phyloP scores from a whole-genome alignment of 768 basidiomycete genomes.

The Phaeotremella skinneri region DNA sequence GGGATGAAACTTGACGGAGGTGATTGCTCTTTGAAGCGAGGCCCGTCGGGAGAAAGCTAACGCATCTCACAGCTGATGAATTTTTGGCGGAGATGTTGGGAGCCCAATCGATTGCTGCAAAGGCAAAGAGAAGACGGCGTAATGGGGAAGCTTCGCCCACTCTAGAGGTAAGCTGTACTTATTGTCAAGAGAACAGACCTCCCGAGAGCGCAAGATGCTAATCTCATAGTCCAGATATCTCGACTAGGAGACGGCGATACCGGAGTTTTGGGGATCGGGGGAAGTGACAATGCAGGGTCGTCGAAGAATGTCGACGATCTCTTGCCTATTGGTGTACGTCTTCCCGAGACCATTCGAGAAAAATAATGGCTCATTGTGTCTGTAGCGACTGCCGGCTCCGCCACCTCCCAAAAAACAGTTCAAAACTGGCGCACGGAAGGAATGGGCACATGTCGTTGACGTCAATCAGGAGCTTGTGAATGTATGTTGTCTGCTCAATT shows the following conservation, averaged over 20 bases:
- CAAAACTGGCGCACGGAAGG: slow-evolving; percentile 63
- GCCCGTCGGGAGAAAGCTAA: slow-evolving; percentile 8
- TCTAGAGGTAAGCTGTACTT: slow-evolving; percentile 19
- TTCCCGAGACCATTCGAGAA: slow-evolving; percentile 53
- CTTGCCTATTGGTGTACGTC: slow-evolving; percentile 58
- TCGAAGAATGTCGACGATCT: slow-evolving; percentile 71
- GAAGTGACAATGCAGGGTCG: slow-evolving; percentile 56
- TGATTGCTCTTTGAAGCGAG: slow-evolving; percentile 15
- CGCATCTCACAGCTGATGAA: slow-evolving; percentile 38
- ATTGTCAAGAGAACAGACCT: slow-evolving; percentile 56
- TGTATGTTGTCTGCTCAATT: slow-evolving; percentile 31
- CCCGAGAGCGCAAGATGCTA: slow-evolving; percentile 25
- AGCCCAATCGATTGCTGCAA: slow-evolving; percentile 36
- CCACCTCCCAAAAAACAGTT: slow-evolving; percentile 40
- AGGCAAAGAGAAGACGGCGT: slow-evolving; percentile 43
- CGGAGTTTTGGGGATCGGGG: slow-evolving; percentile 13
- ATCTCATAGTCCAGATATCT: slow-evolving; percentile 25
- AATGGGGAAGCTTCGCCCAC: slow-evolving; percentile 36
- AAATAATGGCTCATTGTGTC: slow-evolving; percentile 7
- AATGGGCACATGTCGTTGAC: slow-evolving; percentile 98
- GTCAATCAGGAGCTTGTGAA: slow-evolving; percentile 84
- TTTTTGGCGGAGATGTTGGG: slow-evolving; percentile 45
- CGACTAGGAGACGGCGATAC: slow-evolving; percentile 32
- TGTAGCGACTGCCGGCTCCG: slow-evolving; percentile 44
- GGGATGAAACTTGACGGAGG: slow-evolving; percentile 64